These are phyloP conservation scores for Diplodia corticola DNA, from an alignment of 2,329 filamentous ascomycete genomes.

Conservation along the genomic window DNA sequence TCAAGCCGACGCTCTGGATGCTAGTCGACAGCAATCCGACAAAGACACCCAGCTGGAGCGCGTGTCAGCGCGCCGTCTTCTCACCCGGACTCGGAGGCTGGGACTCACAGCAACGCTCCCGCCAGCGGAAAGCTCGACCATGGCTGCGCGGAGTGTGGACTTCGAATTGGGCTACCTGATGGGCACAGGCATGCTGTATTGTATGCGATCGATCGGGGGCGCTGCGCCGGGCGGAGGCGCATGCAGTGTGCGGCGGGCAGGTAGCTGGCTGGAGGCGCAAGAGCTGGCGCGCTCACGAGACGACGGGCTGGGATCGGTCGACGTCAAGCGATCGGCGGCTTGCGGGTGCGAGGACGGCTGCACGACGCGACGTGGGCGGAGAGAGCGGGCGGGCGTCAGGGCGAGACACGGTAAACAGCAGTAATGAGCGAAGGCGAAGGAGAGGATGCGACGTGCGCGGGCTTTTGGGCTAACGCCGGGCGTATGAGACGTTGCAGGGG, in stretches of 20 bases:
- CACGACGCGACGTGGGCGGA: neutral
- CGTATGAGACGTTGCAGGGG: slow-evolving; percentile 12
- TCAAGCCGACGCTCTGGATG: slow-evolving; percentile 91
- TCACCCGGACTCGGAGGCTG: neutral
- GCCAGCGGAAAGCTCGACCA: slow-evolving; percentile 45
- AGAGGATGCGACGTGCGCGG: slow-evolving; percentile 17
- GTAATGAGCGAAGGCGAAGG: slow-evolving; percentile 13
- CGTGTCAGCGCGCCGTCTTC: neutral
- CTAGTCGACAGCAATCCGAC: slow-evolving; percentile 93
- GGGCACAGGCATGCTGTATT: slow-evolving; percentile 33
- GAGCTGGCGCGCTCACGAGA: slow-evolving; percentile 22
- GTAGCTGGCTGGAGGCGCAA: neutral
- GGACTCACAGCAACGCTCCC: slow-evolving; percentile 44
- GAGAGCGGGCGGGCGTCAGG: neutral
- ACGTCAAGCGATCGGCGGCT: slow-evolving; percentile 15
- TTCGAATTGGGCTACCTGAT: slow-evolving; percentile 33
- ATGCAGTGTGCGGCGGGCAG: slow-evolving; percentile 8
- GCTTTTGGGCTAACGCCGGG: slow-evolving; percentile 4
- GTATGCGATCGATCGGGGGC: slow-evolving; percentile 3
- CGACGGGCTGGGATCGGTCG: neutral
- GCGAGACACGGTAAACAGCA: neutral
- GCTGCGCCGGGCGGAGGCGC: slow-evolving; percentile 18
- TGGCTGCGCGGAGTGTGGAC: slow-evolving; percentile 26
- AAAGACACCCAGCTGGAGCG: slow-evolving; percentile 76
- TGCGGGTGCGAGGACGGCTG: neutral